Base-by-base conservation (phyloP, 2,329 filamentous ascomycete genomes). In the Fusarium nelsonii region DNA sequence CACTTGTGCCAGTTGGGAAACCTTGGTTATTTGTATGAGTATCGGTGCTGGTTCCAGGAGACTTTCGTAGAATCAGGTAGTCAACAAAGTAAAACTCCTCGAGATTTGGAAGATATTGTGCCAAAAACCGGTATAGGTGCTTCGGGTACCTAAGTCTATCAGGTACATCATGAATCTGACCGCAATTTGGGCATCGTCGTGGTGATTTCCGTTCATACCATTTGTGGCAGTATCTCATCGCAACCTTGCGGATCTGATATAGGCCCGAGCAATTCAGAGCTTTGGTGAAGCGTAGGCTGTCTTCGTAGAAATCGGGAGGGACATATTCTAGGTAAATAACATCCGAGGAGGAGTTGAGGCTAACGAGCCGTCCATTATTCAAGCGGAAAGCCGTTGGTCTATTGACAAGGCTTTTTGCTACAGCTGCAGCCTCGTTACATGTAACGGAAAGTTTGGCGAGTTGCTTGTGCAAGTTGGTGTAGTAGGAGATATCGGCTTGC, bases 11-110 rank as follows among this genome's bases (percentile, higher is more conserved):
- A 8, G n/a, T 30, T 39, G 18, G 12, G 14, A 34, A 46, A 6
- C 26, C 23, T 18, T 49, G 45, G 15, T 14, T 40, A n/a, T 41
- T n/a, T 12, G 32, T 36, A 6, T 18, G 4, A 37, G 40, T 5
- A 33, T 51, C 30, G 20, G n/a, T 7, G n/a, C 46, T 32, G 8
- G 44, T 12, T 30, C 33, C 62, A 1, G 28, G 18, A 5, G 48
- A 16, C 48, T 77, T 78, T 8, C 77, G 77, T 11, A 81, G 63
- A 5, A 82, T 79, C 8, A 82, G 73, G 52, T 81, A 83, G 64
- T 84, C 82, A 23, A 84, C 73, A 45, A 84, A 80, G 61, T 81
- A 84, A 43, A 84, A 82, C 2, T 78, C 74, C 58, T 83, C 78
- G 8, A 84, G 73, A 15, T 80, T 81, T 2, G 80, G 80, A 15